Conservation (phyloP, 2,329 filamentous ascomycete genomes). For the Fusarium nodosum region DNA sequence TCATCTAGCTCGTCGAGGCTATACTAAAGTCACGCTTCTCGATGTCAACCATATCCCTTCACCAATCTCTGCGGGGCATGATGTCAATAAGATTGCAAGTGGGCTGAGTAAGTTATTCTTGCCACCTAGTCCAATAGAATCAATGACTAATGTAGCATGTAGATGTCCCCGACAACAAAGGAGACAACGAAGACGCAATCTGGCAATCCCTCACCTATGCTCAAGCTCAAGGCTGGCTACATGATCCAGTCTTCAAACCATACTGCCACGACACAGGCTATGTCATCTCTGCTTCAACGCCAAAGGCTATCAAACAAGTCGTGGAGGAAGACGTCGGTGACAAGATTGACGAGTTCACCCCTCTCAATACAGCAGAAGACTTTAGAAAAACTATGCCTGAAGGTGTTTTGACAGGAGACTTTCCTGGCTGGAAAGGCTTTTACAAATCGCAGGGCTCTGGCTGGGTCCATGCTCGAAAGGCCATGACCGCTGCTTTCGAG, state of each 20-base stretch:
- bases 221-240: slow-evolving; percentile 26
- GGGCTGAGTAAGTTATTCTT: not conserved
- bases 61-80: slow-evolving; percentile 34
- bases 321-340: slow-evolving; percentile 30
- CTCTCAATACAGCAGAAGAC: slow-evolving; percentile 24
- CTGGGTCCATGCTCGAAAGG: slow-evolving; percentile 39
- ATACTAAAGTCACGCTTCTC: slow-evolving; percentile 28
- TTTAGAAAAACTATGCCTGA: slow-evolving; percentile 33
- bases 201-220: slow-evolving; percentile 18
- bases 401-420: slow-evolving; percentile 27
- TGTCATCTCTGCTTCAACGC: slow-evolving; percentile 26
- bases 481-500: slow-evolving; percentile 29
- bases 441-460: slow-evolving; percentile 27
- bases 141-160: not conserved
- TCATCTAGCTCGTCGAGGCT: slow-evolving; percentile 35
- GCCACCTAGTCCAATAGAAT: accelerated
- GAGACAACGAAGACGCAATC: slow-evolving; percentile 4
- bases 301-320: slow-evolving; percentile 22
- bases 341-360: slow-evolving; percentile 18
- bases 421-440: slow-evolving; percentile 34
- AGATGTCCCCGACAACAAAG: slow-evolving; percentile 20
- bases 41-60: slow-evolving; percentile 34
- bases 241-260: slow-evolving; percentile 24
- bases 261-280: slow-evolving; percentile 36
- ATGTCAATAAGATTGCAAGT: slow-evolving; percentile 38